Evolutionary conservation across 371 early-diverging fungal species (phyloP), one percentile per base, ranked within the genome.

Genomic region (Circinella umbellata): DNA sequence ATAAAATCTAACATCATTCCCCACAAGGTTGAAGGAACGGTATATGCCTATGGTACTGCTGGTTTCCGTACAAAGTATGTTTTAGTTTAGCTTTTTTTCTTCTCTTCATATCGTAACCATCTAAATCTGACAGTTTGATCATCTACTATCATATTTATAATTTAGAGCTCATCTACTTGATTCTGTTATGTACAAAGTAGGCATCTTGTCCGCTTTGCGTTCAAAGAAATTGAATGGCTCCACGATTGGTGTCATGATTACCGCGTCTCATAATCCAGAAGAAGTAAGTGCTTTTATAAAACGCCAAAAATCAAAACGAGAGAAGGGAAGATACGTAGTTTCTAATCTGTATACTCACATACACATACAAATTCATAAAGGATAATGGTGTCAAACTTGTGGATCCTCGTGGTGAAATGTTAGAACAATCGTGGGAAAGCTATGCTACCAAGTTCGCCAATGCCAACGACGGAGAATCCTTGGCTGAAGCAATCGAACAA

Each of bases 381-480:
- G 99, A 99, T 86, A 99, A 99, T 79, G 99, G 99, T 65, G 95
- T 99, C 75, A 99, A 99, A 81, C 87, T 99, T 64, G 97, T 99
- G 15, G 99, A 99, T 80, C 98, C 98, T 68, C 89, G 93, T 74
- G 99, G 99, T 64, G 99, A 99, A 84, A 99, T 99, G 99, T 87
- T 99, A 47, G 93, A 92, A 72, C 93, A 93, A 80, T 85, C 90
- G n/a, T 99, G 99, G 99, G 99, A 99, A 81, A 84, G 74, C 9
- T 91, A 95, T 78, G 96, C 96, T 48, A 95, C 97, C 35, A 80
- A 89, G 63, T 80, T 99, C 46, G 98, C 99, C 64, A 99, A 99
- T 80, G 95, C 95, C 34, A 78, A 80, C 60, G 84, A 89, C 69
- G 89, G 89, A 66, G 93, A 92, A 51, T 84, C 86, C 4, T 74